Evolutionary conservation across 768 basidiomycete species (phyloP).

Genomic region (Suillus subaureus): DNA sequence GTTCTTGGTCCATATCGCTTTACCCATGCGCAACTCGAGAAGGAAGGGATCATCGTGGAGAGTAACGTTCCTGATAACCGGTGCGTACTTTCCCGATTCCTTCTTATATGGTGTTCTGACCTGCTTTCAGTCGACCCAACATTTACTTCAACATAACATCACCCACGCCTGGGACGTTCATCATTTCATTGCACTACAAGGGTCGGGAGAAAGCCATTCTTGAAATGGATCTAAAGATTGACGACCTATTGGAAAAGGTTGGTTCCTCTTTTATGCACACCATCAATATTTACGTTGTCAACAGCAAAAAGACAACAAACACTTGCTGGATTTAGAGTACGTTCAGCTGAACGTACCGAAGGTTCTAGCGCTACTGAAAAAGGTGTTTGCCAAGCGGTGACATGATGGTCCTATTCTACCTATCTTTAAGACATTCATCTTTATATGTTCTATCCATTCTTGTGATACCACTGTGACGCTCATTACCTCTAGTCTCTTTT

Average conservation of each 20-base stretch:
- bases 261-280: slow-evolving; percentile 20
- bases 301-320: slow-evolving; percentile 99
- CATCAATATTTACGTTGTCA: slow-evolving; percentile 17
- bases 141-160: slow-evolving; percentile 99
- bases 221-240: slow-evolving; percentile 99
- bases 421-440: slow-evolving; percentile 21
- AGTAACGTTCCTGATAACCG: slow-evolving; percentile 99
- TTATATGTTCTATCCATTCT: slow-evolving; percentile 36
- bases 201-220: slow-evolving; percentile 98
- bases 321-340: slow-evolving; percentile 94
- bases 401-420: slow-evolving; percentile 16
- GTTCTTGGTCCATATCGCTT: slow-evolving; percentile 96
- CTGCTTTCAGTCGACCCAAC: slow-evolving; percentile 75
- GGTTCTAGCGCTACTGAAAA: slow-evolving; percentile 88
- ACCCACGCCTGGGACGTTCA: slow-evolving; percentile 96
- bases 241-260: slow-evolving; percentile 97
- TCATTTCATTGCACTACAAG: slow-evolving; percentile 98
- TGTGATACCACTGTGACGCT: slow-evolving; percentile 30
- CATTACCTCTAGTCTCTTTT: slow-evolving; percentile 19
- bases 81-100: slow-evolving; percentile 42
- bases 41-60: slow-evolving; percentile 98
- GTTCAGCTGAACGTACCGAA: slow-evolving; percentile 97
- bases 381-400: slow-evolving; percentile 90
- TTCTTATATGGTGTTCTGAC: slow-evolving; percentile 1
- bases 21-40: slow-evolving; percentile 97